Conservation (phyloP, 2,329 filamentous ascomycete species). For the Cryphonectria carpinicola region DNA sequence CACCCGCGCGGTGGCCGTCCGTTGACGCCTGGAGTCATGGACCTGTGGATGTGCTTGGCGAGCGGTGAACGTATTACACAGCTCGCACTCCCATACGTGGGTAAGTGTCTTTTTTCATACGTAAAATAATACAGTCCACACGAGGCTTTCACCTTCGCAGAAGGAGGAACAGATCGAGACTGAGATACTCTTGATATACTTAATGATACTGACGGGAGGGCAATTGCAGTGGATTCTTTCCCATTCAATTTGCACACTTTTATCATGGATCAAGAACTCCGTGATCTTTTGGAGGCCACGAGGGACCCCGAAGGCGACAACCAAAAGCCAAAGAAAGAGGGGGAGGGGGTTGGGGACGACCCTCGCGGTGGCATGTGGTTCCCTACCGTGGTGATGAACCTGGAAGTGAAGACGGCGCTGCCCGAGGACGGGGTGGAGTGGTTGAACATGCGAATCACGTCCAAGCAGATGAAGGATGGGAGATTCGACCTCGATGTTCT, state of each 20-base stretch:
- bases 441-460: slow-evolving; percentile 67
- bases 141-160: too few relatives aligned
- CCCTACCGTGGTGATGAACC: slow-evolving; percentile 73
- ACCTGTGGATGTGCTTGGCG: slow-evolving; percentile 69
- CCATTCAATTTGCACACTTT: slow-evolving; percentile 33
- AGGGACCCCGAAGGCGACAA: background rate
- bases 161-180: too few relatives aligned
- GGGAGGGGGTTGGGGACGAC: background rate
- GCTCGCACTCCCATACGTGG: slow-evolving; percentile 61
- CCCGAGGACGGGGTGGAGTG: slow-evolving; percentile 72
- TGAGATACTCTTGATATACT: background rate
- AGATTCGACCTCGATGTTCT: slow-evolving; percentile 75
- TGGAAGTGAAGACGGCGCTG: slow-evolving; percentile 76
- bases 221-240: slow-evolving; percentile 42
- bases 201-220: background rate
- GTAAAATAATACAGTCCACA: background rate
- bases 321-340: slow-evolving; percentile 33
- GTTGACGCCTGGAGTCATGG: slow-evolving; percentile 45
- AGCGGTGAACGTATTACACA: slow-evolving; percentile 67
- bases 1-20: background rate
- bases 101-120: background rate
- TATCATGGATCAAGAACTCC: slow-evolving; percentile 13
- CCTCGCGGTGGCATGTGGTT: slow-evolving; percentile 58
- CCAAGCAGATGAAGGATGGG: slow-evolving; percentile 71
- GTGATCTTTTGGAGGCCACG: slow-evolving; percentile 10